Percentiles rank a stretch among this genome's conserved stretches.
phyloP scores from a whole-genome alignment of 768 basidiomycete genomes.

The Boletus eberwhitei region DNA sequence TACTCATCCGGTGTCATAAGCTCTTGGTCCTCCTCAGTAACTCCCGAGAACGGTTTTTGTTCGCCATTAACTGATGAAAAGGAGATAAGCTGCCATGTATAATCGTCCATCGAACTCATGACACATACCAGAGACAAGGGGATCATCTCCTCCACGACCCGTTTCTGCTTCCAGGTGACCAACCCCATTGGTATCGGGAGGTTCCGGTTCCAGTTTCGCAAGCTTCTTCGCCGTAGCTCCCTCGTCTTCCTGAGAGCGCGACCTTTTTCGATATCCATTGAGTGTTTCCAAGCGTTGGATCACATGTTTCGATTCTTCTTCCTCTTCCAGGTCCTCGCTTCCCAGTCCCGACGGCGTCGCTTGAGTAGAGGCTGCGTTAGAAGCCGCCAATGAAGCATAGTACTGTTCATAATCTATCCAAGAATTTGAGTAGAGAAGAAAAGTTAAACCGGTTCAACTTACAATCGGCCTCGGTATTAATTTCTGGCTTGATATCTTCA shows the following conservation, averaged over 20 bases:
- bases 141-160: conserved; percentile 43
- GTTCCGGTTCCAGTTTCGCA: conserved; percentile 39
- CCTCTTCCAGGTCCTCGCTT: conserved; percentile 59
- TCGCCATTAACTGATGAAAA: conserved; percentile 63
- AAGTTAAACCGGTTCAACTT: conserved; percentile 22
- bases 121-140: conserved; percentile 61
- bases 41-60: conserved; percentile 67
- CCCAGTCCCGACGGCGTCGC: conserved; percentile 59
- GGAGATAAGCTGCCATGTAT: background rate
- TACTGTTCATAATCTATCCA: conserved; percentile 73
- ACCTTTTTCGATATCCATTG: conserved; percentile 72
- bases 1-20: conserved; percentile 94
- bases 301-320: conserved; percentile 68
- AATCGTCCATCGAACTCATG: background rate
- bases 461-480: conserved; percentile 67
- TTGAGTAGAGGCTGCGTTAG: conserved; percentile 52
- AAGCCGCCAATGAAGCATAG: conserved; percentile 73
- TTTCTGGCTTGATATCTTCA: conserved; percentile 43
- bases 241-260: conserved; percentile 62
- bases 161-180: background rate
- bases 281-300: conserved; percentile 65
- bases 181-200: conserved; percentile 18
- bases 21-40: conserved; percentile 92
- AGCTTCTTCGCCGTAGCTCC: conserved; percentile 39
- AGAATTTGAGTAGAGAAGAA: background rate